A percentile compares a stretch with the other conserved stretches of the same genome.
Evolutionary conservation across 2,329 filamentous ascomycete genomes (phyloP).

Genomic region (Fusarium sterilihyphosum): DNA sequence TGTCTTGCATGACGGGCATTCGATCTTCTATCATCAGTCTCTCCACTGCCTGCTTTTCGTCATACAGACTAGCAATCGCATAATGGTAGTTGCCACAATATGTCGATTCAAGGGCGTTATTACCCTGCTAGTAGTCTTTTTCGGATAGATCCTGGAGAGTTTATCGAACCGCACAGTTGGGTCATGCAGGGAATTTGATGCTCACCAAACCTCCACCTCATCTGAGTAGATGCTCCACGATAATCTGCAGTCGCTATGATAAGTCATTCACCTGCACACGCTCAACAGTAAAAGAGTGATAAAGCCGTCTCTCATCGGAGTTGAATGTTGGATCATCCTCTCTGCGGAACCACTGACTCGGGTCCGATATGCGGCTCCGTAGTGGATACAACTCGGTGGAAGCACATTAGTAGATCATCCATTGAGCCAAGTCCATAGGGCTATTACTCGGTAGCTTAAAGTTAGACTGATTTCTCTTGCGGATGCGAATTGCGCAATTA

Average conservation of each 20-base stretch:
- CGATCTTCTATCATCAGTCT: background rate
- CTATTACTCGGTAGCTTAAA: background rate
- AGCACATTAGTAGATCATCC: background rate
- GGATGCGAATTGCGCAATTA: slow-evolving; percentile 1
- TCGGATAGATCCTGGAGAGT: background rate
- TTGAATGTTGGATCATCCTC: background rate
- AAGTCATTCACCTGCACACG: accelerated
- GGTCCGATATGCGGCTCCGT: slow-evolving; percentile 21
- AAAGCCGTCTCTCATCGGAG: background rate
- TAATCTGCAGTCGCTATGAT: no score
- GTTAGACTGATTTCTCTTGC: background rate
- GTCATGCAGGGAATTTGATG: background rate
- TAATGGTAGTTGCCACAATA: background rate
- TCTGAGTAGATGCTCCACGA: background rate
- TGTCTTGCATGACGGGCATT: background rate
- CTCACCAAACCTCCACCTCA: background rate
- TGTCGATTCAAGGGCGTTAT: background rate
- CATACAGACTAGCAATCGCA: background rate
- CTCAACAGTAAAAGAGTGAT: no score
- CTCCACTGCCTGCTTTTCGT: background rate
- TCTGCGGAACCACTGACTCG: background rate
- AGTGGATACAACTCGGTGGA: slow-evolving; percentile 1
- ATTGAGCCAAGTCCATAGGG: background rate
- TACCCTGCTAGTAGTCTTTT: background rate
- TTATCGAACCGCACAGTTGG: background rate